A percentile compares a stretch with the other conserved stretches of the same genome.
These are phyloP conservation scores for Erythrobasidium yunnanense DNA, from an alignment of 768 basidiomycete species.

Conservation along the genomic window DNA sequence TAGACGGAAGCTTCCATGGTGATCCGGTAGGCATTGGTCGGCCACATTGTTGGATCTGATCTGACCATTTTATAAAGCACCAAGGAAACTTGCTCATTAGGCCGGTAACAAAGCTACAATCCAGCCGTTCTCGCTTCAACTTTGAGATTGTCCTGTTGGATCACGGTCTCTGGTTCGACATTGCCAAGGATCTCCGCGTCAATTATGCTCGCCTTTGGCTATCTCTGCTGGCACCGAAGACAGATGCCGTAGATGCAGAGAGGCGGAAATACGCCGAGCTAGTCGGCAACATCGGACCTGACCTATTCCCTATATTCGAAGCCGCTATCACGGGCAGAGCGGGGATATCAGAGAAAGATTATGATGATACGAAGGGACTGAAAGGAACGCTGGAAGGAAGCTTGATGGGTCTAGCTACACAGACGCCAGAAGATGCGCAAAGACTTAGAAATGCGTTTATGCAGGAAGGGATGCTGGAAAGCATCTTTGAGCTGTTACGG, in stretches of 20 bases:
- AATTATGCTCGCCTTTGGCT: slow-evolving; percentile 65
- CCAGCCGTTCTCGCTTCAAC: slow-evolving; percentile 71
- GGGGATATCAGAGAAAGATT: slow-evolving; percentile 49
- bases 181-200: slow-evolving; percentile 42
- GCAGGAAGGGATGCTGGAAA: slow-evolving; percentile 67
- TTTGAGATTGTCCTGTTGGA: slow-evolving; percentile 93
- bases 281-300: slow-evolving; percentile 56
- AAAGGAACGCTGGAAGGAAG: slow-evolving; percentile 58
- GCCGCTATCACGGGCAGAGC: slow-evolving; percentile 81
- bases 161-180: slow-evolving; percentile 49
- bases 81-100: slow-evolving; percentile 86
- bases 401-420: slow-evolving; percentile 62
- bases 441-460: slow-evolving; percentile 72
- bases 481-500: slow-evolving; percentile 76
- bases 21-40: slow-evolving; percentile 26
- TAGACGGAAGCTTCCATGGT: slow-evolving; percentile 44
- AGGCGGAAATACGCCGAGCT: slow-evolving; percentile 76
- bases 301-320: slow-evolving; percentile 83
- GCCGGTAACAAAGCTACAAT: slow-evolving; percentile 47
- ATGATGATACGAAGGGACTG: slow-evolving; percentile 43
- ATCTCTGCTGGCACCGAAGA: slow-evolving; percentile 64
- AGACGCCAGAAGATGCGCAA: slow-evolving; percentile 66
- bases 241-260: slow-evolving; percentile 54
- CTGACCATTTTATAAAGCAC: slow-evolving; percentile 32
- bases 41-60: neutral